phyloP scores from a whole-genome alignment of 768 basidiomycete genomes.

The Neoboletus brunneissimus region DNA sequence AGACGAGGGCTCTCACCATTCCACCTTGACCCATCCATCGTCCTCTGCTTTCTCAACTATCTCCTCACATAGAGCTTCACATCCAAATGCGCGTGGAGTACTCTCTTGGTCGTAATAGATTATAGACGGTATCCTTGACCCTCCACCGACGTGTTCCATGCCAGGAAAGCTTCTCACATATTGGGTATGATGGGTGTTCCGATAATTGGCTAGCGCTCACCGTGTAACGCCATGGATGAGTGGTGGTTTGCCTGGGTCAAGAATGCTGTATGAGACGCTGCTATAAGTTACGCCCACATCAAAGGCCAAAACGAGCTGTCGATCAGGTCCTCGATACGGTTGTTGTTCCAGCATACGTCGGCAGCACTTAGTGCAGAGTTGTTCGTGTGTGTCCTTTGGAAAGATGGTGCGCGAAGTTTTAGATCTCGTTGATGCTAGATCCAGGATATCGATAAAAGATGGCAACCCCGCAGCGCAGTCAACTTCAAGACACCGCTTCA shows the following conservation, averaged over 20 bases:
- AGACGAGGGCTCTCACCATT: slow-evolving; percentile 24
- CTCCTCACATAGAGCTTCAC: slow-evolving; percentile 40
- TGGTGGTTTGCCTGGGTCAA: slow-evolving; percentile 29
- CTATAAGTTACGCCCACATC: slow-evolving; percentile 53
- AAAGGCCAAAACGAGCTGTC: slow-evolving; percentile 47
- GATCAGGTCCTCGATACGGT: slow-evolving; percentile 38
- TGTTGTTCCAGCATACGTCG: slow-evolving; percentile 28
- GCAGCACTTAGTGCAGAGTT: no score
- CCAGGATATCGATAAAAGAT: no score
- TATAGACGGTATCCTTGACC: slow-evolving; percentile 50
- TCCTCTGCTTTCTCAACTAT: slow-evolving; percentile 40
- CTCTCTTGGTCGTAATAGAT: slow-evolving; percentile 45
- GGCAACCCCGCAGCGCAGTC: no score
- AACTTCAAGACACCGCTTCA: no score
- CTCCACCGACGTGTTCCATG: slow-evolving; percentile 42
- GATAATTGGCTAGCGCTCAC: slow-evolving; percentile 8
- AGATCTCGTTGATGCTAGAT: no score
- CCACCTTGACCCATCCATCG: slow-evolving; percentile 27
- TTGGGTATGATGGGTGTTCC: not conserved
- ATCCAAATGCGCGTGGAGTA: slow-evolving; percentile 39
- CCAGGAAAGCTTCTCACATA: slow-evolving; percentile 41
- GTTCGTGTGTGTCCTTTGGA: no score
- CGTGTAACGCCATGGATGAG: slow-evolving; percentile 20
- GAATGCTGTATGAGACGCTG: slow-evolving; percentile 43
- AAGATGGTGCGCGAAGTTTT: no score